Evolutionary conservation across 2,329 filamentous ascomycete species (phyloP).

Genomic region (Ophiosphaerella herpotricha): DNA sequence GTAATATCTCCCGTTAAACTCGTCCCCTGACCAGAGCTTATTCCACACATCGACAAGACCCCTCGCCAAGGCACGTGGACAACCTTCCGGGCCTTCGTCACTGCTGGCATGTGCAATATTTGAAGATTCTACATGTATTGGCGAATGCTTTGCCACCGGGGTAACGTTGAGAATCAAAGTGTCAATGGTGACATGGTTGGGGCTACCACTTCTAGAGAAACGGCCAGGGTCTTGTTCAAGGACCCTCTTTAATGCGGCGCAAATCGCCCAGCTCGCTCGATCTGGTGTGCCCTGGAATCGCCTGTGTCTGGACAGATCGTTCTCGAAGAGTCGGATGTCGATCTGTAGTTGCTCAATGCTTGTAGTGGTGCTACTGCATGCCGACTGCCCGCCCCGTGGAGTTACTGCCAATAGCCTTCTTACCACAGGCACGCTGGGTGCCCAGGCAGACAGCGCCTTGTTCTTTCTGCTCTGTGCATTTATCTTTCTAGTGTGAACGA

Average conservation of each 20-base stretch:
- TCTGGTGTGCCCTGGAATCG: slow-evolving; percentile 22
- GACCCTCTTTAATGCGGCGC: slow-evolving; percentile 38
- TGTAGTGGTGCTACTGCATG: slow-evolving; percentile 11
- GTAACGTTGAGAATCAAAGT: slow-evolving; percentile 41
- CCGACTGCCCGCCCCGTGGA: neutral
- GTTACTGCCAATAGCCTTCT: slow-evolving; percentile 3
- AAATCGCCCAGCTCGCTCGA: slow-evolving; percentile 40
- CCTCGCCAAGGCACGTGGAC: slow-evolving; percentile 1
- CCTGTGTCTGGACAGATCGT: slow-evolving; percentile 24
- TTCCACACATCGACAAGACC: slow-evolving; percentile 41
- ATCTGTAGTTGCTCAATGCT: slow-evolving; percentile 33
- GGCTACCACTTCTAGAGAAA: slow-evolving; percentile 9
- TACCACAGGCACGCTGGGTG: slow-evolving; percentile 13
- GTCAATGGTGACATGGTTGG: slow-evolving; percentile 25
- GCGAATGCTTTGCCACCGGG: neutral
- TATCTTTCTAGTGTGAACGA: slow-evolving; percentile 26
- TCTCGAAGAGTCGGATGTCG: slow-evolving; percentile 34
- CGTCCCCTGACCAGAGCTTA: slow-evolving; percentile 38
- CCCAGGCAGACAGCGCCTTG: slow-evolving; percentile 20
- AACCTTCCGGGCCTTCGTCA: neutral
- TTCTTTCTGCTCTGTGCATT: slow-evolving; percentile 2
- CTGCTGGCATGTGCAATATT: neutral
- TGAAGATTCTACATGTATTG: neutral
- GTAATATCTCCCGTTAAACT: slow-evolving; percentile 31
- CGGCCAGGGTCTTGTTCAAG: slow-evolving; percentile 30